These are phyloP conservation scores for Hyaloscypha hepaticicola DNA, from an alignment of 495 filamentous ascomycete species.

Conservation along the genomic window DNA sequence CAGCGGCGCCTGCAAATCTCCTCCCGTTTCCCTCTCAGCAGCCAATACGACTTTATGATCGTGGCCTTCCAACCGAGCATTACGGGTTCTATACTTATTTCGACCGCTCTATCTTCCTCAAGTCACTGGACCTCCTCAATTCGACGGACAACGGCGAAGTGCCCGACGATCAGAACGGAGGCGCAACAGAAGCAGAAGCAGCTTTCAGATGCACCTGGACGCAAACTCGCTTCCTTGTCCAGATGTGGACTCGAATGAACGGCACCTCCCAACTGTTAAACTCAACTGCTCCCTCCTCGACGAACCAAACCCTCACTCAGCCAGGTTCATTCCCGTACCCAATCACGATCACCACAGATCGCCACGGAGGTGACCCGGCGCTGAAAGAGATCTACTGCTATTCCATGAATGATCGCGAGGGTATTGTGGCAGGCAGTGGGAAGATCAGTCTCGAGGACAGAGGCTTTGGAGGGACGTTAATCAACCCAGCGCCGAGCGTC, in stretches of 20 bases:
- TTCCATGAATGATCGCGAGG: constrained; percentile 51
- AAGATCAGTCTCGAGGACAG: constrained; percentile 60
- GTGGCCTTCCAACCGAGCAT: constrained; percentile 74
- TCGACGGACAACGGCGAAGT: constrained; percentile 36
- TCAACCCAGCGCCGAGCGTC: constrained; percentile 57
- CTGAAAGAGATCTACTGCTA: constrained; percentile 74
- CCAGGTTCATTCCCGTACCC: constrained; percentile 86
- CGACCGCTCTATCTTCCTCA: constrained; percentile 81
- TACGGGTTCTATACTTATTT: constrained; percentile 95
- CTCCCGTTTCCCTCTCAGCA: constrained; percentile 68
- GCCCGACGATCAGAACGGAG: constrained; percentile 63
- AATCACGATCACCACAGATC: constrained; percentile 75
- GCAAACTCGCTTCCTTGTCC: constrained; percentile 81
- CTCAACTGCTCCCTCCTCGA: constrained; percentile 26
- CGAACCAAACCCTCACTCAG: constrained; percentile 52
- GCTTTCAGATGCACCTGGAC: constrained; percentile 73
- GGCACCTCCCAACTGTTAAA: constrained; percentile 46
- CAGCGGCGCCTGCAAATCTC: constrained; percentile 68
- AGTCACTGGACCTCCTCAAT: constrained; percentile 46
- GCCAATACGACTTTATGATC: constrained; percentile 82
- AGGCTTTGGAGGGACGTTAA: constrained; percentile 54
- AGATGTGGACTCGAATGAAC: constrained; percentile 77
- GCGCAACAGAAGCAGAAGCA: constrained; percentile 58
- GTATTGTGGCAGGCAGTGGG: constrained; percentile 50
- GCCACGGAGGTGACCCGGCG: constrained; percentile 65